Evolutionary conservation across 1,284 basidiomycete genomes (phyloP), one percentile per base, ranked within the genome.

Genomic region (Ustilago cynodontis): DNA sequence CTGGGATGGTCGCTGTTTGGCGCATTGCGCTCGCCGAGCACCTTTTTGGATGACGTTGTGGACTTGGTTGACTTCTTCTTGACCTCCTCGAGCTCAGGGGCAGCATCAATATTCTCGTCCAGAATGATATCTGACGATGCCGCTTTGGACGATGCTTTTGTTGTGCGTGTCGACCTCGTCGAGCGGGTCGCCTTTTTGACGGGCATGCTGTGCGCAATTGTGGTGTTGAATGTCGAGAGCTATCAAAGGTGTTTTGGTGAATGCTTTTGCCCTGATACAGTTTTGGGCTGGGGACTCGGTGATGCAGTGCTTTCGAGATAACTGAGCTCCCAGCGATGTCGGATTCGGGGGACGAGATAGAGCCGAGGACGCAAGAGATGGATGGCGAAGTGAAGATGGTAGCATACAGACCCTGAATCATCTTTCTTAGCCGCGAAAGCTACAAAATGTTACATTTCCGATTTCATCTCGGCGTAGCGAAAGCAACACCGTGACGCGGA

Each of bases 401-500:
- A 29, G 54, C 41, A 45, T 54, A 37, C 52, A 54, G 22, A 43
- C 35, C 33, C 47, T 49, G 22, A 54, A 14, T 35, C 31, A 39
- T n/a, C 28, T 8, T 26, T n/a, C 5, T 33, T 13, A 10, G 13
- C 33, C 20, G 49, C 22, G 31, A 50, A 33, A 26, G 29, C 33
- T 33, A 28, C 3, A 60, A 60, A 51, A 33, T 53, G 43, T 65
- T 6, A 65, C 51, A 65, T 65, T 58, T 39, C 31, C 16, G n/a
- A 26, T n/a, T 55, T 61, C 37, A 22, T 11, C 29, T 35, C 45
- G 61, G 50, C 37, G 29, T 31, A 43, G 37, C 26, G 20, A 29
- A 24, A 51, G 51, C 65, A 76, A 76, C 68, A 76, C 73, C 73
- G 73, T 68, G 73, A 71, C 73, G 73, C 68, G 68, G 65, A 51